A percentile compares a stretch with the other conserved stretches of the same genome.
Conservation (phyloP, 148 eudicot species). For the Heliosperma pusillum region DNA sequence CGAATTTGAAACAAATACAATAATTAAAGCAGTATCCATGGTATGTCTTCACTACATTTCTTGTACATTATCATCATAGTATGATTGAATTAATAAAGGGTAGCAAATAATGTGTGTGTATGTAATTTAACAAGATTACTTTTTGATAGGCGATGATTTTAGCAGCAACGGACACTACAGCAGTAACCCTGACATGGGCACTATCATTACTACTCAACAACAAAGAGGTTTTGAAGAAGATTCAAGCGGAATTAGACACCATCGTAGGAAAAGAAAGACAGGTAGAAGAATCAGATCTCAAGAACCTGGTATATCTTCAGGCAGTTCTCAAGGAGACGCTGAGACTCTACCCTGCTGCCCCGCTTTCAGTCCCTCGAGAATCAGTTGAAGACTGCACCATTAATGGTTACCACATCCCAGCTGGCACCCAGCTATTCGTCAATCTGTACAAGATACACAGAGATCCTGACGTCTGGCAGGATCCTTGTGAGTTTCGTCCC, state of each 20-base stretch:
- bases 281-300: conserved; percentile 23
- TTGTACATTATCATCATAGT: too few species aligned
- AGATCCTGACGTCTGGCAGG: conserved; percentile 17
- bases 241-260: conserved; percentile 26
- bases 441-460: conserved; percentile 26
- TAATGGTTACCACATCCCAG: conserved; percentile 16
- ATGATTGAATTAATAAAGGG: too few species aligned
- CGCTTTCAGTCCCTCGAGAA: conserved; percentile 15
- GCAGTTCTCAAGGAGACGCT: conserved; percentile 19
- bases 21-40: conserved; percentile 31
- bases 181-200: conserved; percentile 29
- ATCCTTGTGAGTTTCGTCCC: conserved; percentile 16
- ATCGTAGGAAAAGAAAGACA: conserved; percentile 23
- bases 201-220: conserved; percentile 28
- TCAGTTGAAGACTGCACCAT: conserved; percentile 20
- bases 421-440: conserved; percentile 16
- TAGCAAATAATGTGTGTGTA: too few species aligned
- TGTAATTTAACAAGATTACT: too few species aligned
- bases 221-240: conserved; percentile 20
- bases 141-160: conserved; percentile 16
- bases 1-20: conserved; percentile 12
- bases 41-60: conserved; percentile 5
- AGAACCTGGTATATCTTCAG: conserved; percentile 21
- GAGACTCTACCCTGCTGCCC: conserved; percentile 20
- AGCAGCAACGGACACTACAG: conserved; percentile 28